Evolutionary conservation across 2,329 filamentous ascomycete species (phyloP).

Genomic region (Aspergillus fructus): DNA sequence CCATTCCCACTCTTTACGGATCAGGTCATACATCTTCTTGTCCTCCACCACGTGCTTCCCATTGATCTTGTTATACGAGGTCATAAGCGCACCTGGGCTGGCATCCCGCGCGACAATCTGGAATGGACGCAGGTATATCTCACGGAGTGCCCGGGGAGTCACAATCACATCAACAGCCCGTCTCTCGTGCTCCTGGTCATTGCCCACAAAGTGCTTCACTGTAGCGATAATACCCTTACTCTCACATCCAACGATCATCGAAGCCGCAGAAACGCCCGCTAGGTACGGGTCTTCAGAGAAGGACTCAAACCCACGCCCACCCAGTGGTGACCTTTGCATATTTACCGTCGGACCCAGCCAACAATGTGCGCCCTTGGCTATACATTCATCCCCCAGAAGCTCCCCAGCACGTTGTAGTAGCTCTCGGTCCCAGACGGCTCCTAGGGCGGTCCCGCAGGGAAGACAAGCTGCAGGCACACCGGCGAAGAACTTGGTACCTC

Average conservation of each 20-base stretch:
- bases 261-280: slow-evolving; percentile 60
- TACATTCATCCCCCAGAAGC: slow-evolving; percentile 68
- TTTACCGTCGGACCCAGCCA: slow-evolving; percentile 76
- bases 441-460: slow-evolving; percentile 74
- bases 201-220: slow-evolving; percentile 63
- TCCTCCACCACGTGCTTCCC: slow-evolving; percentile 47
- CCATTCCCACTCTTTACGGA: slow-evolving; percentile 47
- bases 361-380: slow-evolving; percentile 71
- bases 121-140: slow-evolving; percentile 66
- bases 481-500: slow-evolving; percentile 66
- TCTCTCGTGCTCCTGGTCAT: slow-evolving; percentile 47
- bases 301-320: slow-evolving; percentile 80
- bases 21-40: slow-evolving; percentile 36
- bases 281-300: slow-evolving; percentile 80
- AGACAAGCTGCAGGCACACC: slow-evolving; percentile 71
- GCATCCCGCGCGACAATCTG: slow-evolving; percentile 59
- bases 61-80: slow-evolving; percentile 58
- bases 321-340: slow-evolving; percentile 76
- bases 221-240: slow-evolving; percentile 75
- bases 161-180: slow-evolving; percentile 42
- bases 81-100: slow-evolving; percentile 59
- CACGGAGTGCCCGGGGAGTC: slow-evolving; percentile 56
- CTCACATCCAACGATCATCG: slow-evolving; percentile 70
- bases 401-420: slow-evolving; percentile 68
- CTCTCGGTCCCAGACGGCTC: slow-evolving; percentile 73